These are phyloP conservation scores for Gaertneriomyces semiglobifer DNA, from an alignment of 192 early-diverging fungal genomes.

Conservation along the genomic window DNA sequence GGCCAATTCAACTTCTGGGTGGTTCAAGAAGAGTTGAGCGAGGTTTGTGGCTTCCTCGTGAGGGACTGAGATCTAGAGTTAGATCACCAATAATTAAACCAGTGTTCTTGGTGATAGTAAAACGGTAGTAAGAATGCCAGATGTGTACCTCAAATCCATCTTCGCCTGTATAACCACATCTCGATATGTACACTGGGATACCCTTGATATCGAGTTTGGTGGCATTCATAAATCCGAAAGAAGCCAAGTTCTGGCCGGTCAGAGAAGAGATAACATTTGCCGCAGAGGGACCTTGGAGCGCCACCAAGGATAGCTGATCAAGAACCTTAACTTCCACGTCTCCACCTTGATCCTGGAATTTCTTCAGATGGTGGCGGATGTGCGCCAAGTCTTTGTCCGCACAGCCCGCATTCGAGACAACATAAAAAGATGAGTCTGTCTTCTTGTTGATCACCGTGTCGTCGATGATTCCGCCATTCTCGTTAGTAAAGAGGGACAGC, in stretches of 20 bases:
- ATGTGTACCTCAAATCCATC: conserved; percentile 88
- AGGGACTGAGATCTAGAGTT: conserved; percentile 74
- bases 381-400: conserved; percentile 95
- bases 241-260: conserved; percentile 54
- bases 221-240: conserved; percentile 89
- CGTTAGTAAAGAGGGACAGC: conserved; percentile 92
- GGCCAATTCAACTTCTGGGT: conserved; percentile 81
- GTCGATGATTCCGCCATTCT: conserved; percentile 95
- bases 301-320: conserved; percentile 81
- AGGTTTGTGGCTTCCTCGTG: conserved; percentile 65
- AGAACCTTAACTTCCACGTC: conserved; percentile 85
- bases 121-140: neutral
- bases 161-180: conserved; percentile 98
- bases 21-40: conserved; percentile 63
- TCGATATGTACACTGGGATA: conserved; percentile 79
- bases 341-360: conserved; percentile 84
- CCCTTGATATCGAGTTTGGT: conserved; percentile 70
- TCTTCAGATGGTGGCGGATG: conserved; percentile 70
- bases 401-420: conserved; percentile 95
- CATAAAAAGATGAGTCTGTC: conserved; percentile 67
- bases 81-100: no score
- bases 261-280: conserved; percentile 64
- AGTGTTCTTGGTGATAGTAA: no score
- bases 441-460: conserved; percentile 95
- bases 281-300: conserved; percentile 89